phyloP scores from a whole-genome alignment of 2,329 filamentous ascomycete species.

The Neopestalotiopsis rosae region DNA sequence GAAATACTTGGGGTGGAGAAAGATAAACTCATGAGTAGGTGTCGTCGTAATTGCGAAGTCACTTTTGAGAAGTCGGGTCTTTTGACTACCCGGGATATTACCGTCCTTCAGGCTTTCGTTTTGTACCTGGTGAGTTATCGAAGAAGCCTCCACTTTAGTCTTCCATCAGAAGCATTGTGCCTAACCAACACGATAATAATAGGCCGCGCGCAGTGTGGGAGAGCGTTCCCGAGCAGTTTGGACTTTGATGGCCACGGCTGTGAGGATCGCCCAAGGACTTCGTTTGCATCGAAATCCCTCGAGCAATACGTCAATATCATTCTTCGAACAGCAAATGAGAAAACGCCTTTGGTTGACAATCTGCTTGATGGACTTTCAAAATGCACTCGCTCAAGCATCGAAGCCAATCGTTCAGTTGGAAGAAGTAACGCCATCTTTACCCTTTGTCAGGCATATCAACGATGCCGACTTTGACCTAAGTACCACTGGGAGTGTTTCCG shows the following conservation, averaged over 20 bases:
- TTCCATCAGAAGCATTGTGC: not conserved
- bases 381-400: constrained; percentile 23
- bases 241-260: constrained; percentile 34
- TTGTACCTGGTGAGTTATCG: constrained; percentile 31
- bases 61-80: constrained; percentile 29
- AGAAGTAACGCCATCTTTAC: constrained; percentile 19
- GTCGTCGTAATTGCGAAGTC: constrained; percentile 25
- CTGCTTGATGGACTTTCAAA: constrained; percentile 31
- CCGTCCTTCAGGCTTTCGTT: constrained; percentile 36
- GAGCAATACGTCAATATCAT: constrained; percentile 10
- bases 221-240: constrained; percentile 34
- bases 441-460: constrained; percentile 26
- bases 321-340: constrained; percentile 29
- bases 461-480: constrained; percentile 31
- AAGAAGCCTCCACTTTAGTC: not conserved
- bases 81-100: constrained; percentile 32
- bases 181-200: not conserved
- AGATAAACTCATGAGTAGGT: constrained; percentile 19
- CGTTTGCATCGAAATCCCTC: constrained; percentile 23
- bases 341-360: constrained; percentile 30
- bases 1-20: constrained; percentile 23
- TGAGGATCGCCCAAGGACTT: constrained; percentile 33
- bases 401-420: constrained; percentile 30
- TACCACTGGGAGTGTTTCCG: constrained; percentile 20
- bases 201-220: constrained; percentile 27